Evolutionary conservation across 148 eudicot genomes (phyloP), one percentile per base, ranked within the genome.

Genomic region (Nepenthes mirabilis): DNA sequence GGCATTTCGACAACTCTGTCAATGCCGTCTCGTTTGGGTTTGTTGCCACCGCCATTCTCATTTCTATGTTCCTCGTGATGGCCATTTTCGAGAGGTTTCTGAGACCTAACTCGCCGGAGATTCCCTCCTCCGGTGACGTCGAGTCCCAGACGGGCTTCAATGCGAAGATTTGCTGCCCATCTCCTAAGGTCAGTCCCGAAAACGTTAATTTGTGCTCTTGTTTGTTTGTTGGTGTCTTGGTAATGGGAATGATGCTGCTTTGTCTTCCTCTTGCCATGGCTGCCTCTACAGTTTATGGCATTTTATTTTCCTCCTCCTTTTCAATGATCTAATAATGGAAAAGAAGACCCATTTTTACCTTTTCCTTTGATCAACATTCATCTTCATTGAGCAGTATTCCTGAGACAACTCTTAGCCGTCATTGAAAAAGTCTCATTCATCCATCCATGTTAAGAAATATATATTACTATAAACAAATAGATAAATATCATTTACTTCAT

Each of bases 11-110:
- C 40, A 84, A 75, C 66, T 87, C 95, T 2, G 90, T 84, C 12
- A 82, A 87, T 68, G 95, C 95, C 7, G 77, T 87, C 34, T 87
- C 90, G 1, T 87, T 84, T 71, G 95, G 95, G 62, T 87, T 87
- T 67, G 95, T 87, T 52, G 95, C 95, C 33, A 87, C 95, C 48
- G 95, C 95, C 33, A 75, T 87, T 68, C 77, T 87, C 35, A 82
- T 87, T 36, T 82, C 83, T 12, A 84, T 87, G 95, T 87, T 87
- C 56, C 72, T 84, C 13, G 82, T 87, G 52, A 87, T 87, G 95
- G 95, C 90, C 10, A 80, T 87, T 63, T 87, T 87, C 61, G 95
- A 87, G 79, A 64, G 83, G 65, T 84, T 87, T 62, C 81, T 87
- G 57, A 65, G 82, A 56, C 78, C 85, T 6, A 68, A 43, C n/a